Evolutionary conservation across 2,329 filamentous ascomycete genomes (phyloP).

Genomic region (Ambrosiella xylebori): DNA sequence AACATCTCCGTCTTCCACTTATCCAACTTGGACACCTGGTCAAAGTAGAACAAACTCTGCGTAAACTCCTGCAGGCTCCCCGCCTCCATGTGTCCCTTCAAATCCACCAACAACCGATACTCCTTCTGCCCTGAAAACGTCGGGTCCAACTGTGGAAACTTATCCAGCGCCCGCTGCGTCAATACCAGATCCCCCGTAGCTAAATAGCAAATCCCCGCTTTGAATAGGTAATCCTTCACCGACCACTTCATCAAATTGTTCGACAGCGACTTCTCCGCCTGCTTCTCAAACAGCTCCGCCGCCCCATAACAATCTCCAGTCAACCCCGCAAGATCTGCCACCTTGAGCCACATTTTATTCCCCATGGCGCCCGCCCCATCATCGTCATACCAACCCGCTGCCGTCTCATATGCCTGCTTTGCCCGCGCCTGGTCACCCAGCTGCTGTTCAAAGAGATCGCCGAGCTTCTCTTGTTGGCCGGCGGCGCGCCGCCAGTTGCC

Average conservation of each 20-base stretch:
- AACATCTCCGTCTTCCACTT: constrained; percentile 92
- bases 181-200: constrained; percentile 58
- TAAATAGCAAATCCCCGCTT: constrained; percentile 82
- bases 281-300: constrained; percentile 67
- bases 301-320: constrained; percentile 72
- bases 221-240: constrained; percentile 90
- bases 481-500: constrained; percentile 86
- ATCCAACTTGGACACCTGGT: constrained; percentile 83
- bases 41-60: constrained; percentile 75
- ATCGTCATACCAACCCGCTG: constrained; percentile 75
- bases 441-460: constrained; percentile 70
- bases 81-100: constrained; percentile 56
- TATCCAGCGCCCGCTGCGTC: constrained; percentile 60
- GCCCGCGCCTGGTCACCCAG: constrained; percentile 63
- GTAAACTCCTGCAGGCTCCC: constrained; percentile 70
- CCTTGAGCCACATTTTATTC: constrained; percentile 87
- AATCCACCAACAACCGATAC: constrained; percentile 60
- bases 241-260: constrained; percentile 90
- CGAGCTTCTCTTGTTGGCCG: constrained; percentile 75
- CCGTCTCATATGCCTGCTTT: constrained; percentile 66
- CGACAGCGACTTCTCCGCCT: constrained; percentile 58
- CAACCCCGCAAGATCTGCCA: constrained; percentile 70
- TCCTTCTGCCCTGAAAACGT: constrained; percentile 64
- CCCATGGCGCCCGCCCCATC: constrained; percentile 26
- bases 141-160: constrained; percentile 64